Conservation (phyloP, 441 rosid species). For the Pelargonium citronellum region DNA sequence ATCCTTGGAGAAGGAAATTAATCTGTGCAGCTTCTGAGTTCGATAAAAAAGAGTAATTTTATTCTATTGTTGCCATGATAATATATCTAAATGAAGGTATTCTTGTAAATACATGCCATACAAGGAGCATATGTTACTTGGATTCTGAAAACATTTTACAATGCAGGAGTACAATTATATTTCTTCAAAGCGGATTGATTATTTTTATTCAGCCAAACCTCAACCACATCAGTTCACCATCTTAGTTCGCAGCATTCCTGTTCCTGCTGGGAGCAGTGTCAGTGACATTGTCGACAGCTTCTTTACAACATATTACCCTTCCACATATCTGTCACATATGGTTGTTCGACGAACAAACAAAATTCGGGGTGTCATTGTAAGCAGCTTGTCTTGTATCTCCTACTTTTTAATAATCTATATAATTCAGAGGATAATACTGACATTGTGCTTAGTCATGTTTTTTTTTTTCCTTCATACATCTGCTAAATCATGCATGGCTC, state of each 20-base stretch:
- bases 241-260: conserved; percentile 76
- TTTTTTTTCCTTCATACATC: neutral
- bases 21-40: conserved; percentile 3
- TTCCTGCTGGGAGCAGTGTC: conserved; percentile 58
- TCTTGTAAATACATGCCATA: conserved; percentile 11
- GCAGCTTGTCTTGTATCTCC: conserved; percentile 21
- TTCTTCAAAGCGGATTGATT: conserved; percentile 67
- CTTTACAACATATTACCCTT: conserved; percentile 60
- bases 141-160: conserved; percentile 22
- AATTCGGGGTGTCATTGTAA: conserved; percentile 58
- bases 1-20: conserved; percentile 5
- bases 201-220: conserved; percentile 72
- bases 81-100: conserved; percentile 8
- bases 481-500: neutral
- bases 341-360: conserved; percentile 74
- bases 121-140: conserved; percentile 6
- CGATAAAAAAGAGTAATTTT: conserved; percentile 6
- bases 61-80: neutral
- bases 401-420: neutral
- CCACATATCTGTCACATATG: conserved; percentile 69
- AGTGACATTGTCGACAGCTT: conserved; percentile 73
- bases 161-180: conserved; percentile 75
- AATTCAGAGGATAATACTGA: neutral
- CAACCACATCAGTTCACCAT: conserved; percentile 89
- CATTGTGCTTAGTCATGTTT: neutral